Evolutionary conservation across 148 eudicot species (phyloP), one percentile per base, ranked within the genome.

Genomic region (Dysphania ambrosioides): DNA sequence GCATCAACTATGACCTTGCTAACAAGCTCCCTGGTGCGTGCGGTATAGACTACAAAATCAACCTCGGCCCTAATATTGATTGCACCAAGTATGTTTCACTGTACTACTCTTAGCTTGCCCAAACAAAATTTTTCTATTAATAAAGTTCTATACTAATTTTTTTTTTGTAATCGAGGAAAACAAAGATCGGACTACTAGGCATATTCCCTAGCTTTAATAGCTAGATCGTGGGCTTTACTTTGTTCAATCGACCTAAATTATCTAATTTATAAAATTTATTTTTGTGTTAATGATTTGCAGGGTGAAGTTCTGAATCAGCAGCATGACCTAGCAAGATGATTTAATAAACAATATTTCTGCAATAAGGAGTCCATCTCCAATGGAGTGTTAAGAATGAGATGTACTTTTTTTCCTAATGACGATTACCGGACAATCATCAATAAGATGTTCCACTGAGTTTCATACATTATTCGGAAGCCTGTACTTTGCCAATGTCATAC

Each of bases 21-120:
- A 71, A 60, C 11, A 40, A n/a, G 19, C 77, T 82, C 23, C 79
- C 82, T 47, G 61, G 59, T 47, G 73, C 79, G 55, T 82, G 85
- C 38, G 75, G 77, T 44, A 68, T 79, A 19, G 67, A 66, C 31
- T 18, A 78, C 19, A 56, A 78, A n/a, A 75, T 67, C 65, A 30
- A 51, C 7, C 64, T 82, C 18, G 67, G 26, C 1, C 65, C 79
- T 23, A 24, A 19, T 40, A 13, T 62, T 13, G 80, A 82, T 49
- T 82, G 85, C 66, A 66, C 71, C 26, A 82, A 19, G 85, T 82
- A 79, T 31, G 73, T 62, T 18, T 70, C 30, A 19, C 44, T 36
- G 21, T 36, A 21, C 68, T 21, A 58, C 26, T 65, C 68, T 35
- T 21, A 21, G 42, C 24, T 65, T 3, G 21, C 4, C 53, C 16